These are phyloP conservation scores for Flaveria robusta DNA, from an alignment of 129 eudicot species.

Conservation along the genomic window DNA sequence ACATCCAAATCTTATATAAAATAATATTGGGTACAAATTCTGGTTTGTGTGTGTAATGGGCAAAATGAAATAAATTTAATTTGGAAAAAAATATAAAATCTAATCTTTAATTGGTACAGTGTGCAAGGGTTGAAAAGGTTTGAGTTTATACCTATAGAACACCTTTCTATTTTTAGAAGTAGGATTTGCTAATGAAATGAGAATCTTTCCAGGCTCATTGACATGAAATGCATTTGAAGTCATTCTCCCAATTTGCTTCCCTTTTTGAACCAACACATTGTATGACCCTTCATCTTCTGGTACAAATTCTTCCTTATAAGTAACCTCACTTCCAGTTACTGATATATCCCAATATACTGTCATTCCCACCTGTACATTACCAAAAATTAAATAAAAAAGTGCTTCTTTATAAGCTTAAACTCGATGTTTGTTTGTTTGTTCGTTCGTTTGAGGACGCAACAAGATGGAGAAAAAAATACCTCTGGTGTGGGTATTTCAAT, in stretches of 20 bases:
- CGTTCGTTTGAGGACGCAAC: background rate
- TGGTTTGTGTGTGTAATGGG: background rate
- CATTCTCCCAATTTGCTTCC: conserved; percentile 51
- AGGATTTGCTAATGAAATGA: conserved; percentile 57
- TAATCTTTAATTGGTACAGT: conserved; percentile 25
- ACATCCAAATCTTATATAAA: conserved; percentile 1
- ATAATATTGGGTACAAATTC: background rate
- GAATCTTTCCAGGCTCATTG: conserved; percentile 77
- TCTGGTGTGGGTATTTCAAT: conserved; percentile 52
- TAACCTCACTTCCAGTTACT: conserved; percentile 71
- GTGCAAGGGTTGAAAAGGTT: conserved; percentile 51
- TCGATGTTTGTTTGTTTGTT: background rate
- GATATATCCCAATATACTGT: conserved; percentile 75
- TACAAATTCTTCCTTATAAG: conserved; percentile 71
- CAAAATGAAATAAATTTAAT: background rate
- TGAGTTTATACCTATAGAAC: conserved; percentile 65
- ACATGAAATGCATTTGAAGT: conserved; percentile 72
- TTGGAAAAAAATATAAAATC: background rate
- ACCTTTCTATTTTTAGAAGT: conserved; percentile 54
- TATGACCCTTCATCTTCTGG: conserved; percentile 94
- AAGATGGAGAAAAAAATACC: conserved; percentile 10
- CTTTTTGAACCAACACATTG: conserved; percentile 58
- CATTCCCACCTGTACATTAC: conserved; percentile 51
- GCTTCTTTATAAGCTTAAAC: background rate
- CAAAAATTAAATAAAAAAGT: background rate